Evolutionary conservation across 1,284 basidiomycete genomes (phyloP), one percentile per base, ranked within the genome.

Genomic region (Kalmanozyma brasiliensis): DNA sequence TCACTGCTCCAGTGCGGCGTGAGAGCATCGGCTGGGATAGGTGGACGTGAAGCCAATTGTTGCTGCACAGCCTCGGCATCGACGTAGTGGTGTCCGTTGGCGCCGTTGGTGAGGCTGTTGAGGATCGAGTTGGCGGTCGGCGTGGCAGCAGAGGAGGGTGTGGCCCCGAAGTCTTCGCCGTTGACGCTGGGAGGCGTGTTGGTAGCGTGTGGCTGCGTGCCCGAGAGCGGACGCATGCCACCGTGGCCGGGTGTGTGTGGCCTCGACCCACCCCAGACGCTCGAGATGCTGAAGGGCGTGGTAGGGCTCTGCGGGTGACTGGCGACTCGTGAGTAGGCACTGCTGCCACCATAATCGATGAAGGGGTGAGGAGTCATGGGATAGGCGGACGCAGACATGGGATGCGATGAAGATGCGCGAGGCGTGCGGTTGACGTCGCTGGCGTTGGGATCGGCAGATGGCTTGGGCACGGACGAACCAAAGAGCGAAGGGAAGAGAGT

Each of bases 311-410:
- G 69, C 10, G 70, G 61, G 38, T 52, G 60, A 48, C 70, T 76
- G 11, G 57, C 58, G 19, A 62, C 36, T n/a, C 63, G 62, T 26
- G 68, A 67, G 34, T 55, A 65, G 46, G 59, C 55, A 43, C 68
- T 71, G 53, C 48, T 57, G 49, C 52, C 60, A 13, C 40, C 64
- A 26, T 80, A 78, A 57, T 78, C 71, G 22, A 72, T 73, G 51
- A 80, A 80, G 0, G 78, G 78, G 48, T 79, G 78, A 14, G 78
- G 78, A 11, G 78, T 80, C 37, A 78, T 62, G 29, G 73, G 69
- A 20, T 49, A 55, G 4, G 64, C 57, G 8, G 52, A 67, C 8
- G 59, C 59, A 3, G 58, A 63, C 24, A 53, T 38, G 17, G 62
- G 62, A 23, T 49, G 46, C 14, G 62, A 65, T n/a, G n/a, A n/a